phyloP scores from a whole-genome alignment of 192 early-diverging fungal species.

The Mycoemilia scoparia region DNA sequence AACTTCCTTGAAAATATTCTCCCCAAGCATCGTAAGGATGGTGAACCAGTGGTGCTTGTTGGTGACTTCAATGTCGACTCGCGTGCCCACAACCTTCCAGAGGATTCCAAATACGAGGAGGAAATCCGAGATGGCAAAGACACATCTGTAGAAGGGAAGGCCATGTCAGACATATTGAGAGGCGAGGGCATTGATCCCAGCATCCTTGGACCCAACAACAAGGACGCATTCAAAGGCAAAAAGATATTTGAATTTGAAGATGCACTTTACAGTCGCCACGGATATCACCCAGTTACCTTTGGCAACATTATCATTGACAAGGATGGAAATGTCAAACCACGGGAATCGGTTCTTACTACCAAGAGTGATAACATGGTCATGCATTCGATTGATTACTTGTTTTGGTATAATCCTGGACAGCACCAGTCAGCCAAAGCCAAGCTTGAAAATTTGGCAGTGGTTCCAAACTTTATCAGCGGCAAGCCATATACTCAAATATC shows the following conservation, averaged over 20 bases:
- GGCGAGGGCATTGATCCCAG: conserved; percentile 24
- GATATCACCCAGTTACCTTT: conserved; percentile 63
- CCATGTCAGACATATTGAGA: conserved; percentile 37
- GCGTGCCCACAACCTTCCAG: conserved; percentile 15
- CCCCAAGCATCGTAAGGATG: conserved; percentile 14
- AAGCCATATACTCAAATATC: conserved; percentile 26
- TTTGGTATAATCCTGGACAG: conserved; percentile 29
- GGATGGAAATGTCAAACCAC: conserved; percentile 25
- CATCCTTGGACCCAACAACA: conserved; percentile 21
- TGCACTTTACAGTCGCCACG: conserved; percentile 33
- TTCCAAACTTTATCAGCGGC: conserved; percentile 20
- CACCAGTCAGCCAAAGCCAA: conserved; percentile 3
- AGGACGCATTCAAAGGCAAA: conserved; percentile 16
- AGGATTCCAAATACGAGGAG: conserved; percentile 12
- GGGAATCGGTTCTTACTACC: conserved; percentile 43
- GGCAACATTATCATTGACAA: conserved; percentile 38
- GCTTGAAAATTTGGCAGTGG: conserved; percentile 17
- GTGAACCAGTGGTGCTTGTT: conserved; percentile 38
- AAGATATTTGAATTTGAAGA: conserved; percentile 27
- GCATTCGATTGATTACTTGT: conserved; percentile 31
- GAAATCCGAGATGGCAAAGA: conserved; percentile 25
- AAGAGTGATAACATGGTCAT: conserved; percentile 25
- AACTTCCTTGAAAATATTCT: conserved; percentile 39
- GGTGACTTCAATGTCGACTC: conserved; percentile 50
- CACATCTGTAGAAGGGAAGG: conserved; percentile 29